These are phyloP conservation scores for Dictyostelium citrinum DNA, from an alignment of 78 protist species.

Conservation along the genomic window DNA sequence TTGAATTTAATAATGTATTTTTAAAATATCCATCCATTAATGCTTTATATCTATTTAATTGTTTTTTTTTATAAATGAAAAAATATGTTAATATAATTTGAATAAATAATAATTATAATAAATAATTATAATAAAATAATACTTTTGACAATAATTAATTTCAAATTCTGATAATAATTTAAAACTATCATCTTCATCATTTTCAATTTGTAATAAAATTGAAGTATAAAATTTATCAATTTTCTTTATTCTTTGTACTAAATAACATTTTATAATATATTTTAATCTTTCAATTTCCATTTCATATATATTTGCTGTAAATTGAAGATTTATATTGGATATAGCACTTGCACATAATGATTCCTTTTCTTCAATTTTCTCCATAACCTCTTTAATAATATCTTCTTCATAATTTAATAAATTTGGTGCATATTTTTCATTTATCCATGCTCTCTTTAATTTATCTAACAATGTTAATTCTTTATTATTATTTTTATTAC, in stretches of 20 bases:
- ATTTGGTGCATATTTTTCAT: conserved; percentile 59
- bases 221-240: conserved; percentile 30
- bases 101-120: background rate
- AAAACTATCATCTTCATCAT: background rate
- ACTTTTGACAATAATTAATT: conserved; percentile 21
- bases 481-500: background rate
- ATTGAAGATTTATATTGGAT: background rate
- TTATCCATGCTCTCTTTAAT: conserved; percentile 46
- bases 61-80: background rate
- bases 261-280: conserved; percentile 40
- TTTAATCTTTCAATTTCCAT: conserved; percentile 73
- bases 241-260: conserved; percentile 38
- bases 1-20: conserved; percentile 10
- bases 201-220: background rate
- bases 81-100: background rate
- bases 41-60: background rate
- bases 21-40: conserved; percentile 41
- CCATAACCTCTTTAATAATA: background rate
- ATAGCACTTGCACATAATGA: background rate
- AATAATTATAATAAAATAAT: background rate
- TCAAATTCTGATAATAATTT: conserved; percentile 27
- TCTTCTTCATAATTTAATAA: conserved; percentile 4
- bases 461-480: background rate
- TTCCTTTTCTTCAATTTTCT: conserved; percentile 27
- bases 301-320: conserved; percentile 55